Evolutionary conservation across 75 land plant species (phyloP).

Genomic region (Cryptomeria japonica): DNA sequence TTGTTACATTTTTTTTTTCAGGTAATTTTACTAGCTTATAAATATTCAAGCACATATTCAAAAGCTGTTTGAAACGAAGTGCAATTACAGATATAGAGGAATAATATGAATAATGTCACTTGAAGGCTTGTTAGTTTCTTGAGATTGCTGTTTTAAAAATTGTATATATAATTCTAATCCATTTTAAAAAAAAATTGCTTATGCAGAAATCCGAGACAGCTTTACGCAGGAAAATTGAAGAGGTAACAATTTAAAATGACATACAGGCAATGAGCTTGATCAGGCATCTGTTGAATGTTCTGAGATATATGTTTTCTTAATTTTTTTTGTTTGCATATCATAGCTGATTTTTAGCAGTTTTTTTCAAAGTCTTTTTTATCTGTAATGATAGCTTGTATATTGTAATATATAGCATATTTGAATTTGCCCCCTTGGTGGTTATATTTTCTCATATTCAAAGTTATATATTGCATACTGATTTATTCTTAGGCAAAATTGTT

Average conservation of each 20-base stretch:
- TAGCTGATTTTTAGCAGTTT: not conserved
- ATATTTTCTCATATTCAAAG: not conserved
- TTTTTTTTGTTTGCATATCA: not conserved
- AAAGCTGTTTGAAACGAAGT: not conserved
- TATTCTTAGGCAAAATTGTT: not conserved
- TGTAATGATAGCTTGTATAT: not conserved
- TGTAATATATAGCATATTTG: not conserved
- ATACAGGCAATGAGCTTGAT: not conserved
- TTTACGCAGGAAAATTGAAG: constrained; percentile 34
- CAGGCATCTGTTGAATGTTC: not conserved
- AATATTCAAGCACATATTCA: not conserved
- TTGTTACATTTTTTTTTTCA: not conserved
- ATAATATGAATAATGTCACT: not conserved
- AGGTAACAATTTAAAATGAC: constrained; percentile 15
- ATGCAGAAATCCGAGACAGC: constrained; percentile 37
- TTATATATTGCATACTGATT: not conserved
- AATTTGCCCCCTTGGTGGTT: not conserved
- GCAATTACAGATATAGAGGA: not conserved
- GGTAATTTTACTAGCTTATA: not conserved
- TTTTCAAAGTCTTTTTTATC: not conserved
- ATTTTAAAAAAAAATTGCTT: not conserved
- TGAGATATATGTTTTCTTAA: not conserved
- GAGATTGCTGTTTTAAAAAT: not conserved
- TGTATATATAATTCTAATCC: not conserved
- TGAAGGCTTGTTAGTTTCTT: not conserved